phyloP scores from a whole-genome alignment of 306 rosid genomes.

The Trichosanthes truncata region DNA sequence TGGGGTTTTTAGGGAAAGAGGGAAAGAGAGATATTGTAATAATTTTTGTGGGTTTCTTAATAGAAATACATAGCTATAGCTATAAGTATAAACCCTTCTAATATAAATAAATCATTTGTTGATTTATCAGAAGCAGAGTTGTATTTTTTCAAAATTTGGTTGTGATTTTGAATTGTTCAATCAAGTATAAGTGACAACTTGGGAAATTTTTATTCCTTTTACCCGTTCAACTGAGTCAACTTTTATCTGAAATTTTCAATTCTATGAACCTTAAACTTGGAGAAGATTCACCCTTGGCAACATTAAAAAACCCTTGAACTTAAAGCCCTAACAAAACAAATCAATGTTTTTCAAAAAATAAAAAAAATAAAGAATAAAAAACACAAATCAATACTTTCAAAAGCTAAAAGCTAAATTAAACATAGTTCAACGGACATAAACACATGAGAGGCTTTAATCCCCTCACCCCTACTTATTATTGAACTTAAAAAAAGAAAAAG shows the following conservation, averaged over 20 bases:
- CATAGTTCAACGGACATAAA: too few species aligned
- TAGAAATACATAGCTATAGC: neutral
- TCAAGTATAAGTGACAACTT: neutral
- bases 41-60: constrained; percentile 2
- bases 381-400: too few species aligned
- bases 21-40: neutral
- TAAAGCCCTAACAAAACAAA: neutral
- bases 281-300: neutral
- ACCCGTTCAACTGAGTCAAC: neutral
- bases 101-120: constrained; percentile 1
- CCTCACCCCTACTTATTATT: too few species aligned
- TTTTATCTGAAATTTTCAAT: neutral
- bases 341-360: too few species aligned
- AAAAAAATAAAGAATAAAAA: too few species aligned
- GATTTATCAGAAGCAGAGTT: neutral
- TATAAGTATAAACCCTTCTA: neutral
- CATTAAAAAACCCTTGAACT: neutral
- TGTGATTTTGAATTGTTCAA: neutral
- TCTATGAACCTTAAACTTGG: neutral
- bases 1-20: neutral
- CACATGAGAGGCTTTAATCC: too few species aligned
- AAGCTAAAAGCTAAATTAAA: neutral
- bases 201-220: neutral
- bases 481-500: too few species aligned
- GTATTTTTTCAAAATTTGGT: neutral